Conservation (phyloP, 148 eudicot species). For the Amaranthus cruentus region DNA sequence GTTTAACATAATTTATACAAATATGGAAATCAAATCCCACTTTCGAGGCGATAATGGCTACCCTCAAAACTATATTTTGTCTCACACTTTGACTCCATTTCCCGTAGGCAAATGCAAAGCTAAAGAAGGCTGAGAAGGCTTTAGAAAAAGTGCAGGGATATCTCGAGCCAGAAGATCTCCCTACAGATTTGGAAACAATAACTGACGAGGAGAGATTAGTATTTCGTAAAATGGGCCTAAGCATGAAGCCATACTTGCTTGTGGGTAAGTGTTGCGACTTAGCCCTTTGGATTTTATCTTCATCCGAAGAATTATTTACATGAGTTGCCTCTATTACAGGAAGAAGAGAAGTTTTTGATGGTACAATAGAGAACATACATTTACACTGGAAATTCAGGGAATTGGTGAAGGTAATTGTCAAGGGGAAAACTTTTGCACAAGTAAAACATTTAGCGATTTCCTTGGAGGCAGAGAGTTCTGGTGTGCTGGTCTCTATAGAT, state of each 20-base stretch:
- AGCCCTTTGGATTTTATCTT: not conserved
- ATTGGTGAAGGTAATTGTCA: slow-evolving; percentile 72
- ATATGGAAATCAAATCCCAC: not conserved
- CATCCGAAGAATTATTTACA: slow-evolving; percentile 2
- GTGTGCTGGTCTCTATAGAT: slow-evolving; percentile 66
- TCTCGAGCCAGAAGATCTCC: slow-evolving; percentile 68
- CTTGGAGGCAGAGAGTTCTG: slow-evolving; percentile 89
- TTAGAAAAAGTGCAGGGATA: slow-evolving; percentile 60
- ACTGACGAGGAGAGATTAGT: slow-evolving; percentile 89
- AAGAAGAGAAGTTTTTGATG: slow-evolving; percentile 76
- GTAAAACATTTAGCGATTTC: slow-evolving; percentile 75
- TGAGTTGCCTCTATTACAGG: slow-evolving; percentile 35
- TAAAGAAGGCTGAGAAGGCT: slow-evolving; percentile 72
- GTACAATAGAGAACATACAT: slow-evolving; percentile 84
- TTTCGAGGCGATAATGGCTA: not conserved
- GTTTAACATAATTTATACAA: slow-evolving; percentile 17
- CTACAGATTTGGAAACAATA: slow-evolving; percentile 78
- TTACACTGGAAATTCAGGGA: slow-evolving; percentile 89
- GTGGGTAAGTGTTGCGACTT: slow-evolving; percentile 48
- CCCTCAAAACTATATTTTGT: not conserved
- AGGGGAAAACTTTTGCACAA: slow-evolving; percentile 53
- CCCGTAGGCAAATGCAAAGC: slow-evolving; percentile 71
- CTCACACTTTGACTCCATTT: not conserved
- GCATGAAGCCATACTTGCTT: slow-evolving; percentile 87
- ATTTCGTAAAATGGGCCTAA: slow-evolving; percentile 79